These are phyloP conservation scores for Phytophthora chlamydospora DNA, from an alignment of 352 stramenopile species.

Conservation along the genomic window DNA sequence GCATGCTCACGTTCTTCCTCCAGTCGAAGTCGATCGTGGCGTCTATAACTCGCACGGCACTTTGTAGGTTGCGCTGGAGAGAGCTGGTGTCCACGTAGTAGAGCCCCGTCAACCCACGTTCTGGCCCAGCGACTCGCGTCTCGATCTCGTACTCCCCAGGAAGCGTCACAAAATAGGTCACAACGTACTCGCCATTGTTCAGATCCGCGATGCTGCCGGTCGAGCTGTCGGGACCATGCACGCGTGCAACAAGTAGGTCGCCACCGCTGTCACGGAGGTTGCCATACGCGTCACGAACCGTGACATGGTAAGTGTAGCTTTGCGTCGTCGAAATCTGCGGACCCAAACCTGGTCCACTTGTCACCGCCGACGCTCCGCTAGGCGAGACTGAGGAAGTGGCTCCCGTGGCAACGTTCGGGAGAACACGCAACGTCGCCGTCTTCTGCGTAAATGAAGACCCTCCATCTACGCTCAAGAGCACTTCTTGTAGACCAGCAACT, in stretches of 20 bases:
- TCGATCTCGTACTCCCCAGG: conserved; percentile 56
- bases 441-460: conserved; percentile 37
- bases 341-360: conserved; percentile 30
- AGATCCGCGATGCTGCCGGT: conserved; percentile 38
- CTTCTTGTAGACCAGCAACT: conserved; percentile 36
- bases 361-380: conserved; percentile 6
- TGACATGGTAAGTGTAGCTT: conserved; percentile 40
- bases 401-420: conserved; percentile 38
- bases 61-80: conserved; percentile 22
- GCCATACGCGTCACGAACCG: conserved; percentile 48
- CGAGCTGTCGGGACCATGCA: conserved; percentile 42
- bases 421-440: conserved; percentile 30
- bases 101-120: conserved; percentile 36
- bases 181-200: conserved; percentile 47
- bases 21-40: conserved; percentile 49
- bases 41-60: conserved; percentile 38
- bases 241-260: conserved; percentile 41
- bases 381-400: conserved; percentile 41
- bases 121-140: conserved; percentile 38
- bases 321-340: conserved; percentile 33
- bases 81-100: conserved; percentile 43
- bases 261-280: conserved; percentile 48
- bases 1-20: conserved; percentile 42
- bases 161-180: conserved; percentile 39
- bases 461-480: conserved; percentile 42